Percentiles rank a stretch among this genome's conserved stretches.
Conservation (phyloP, 2,329 filamentous ascomycete species). For the Aspergillus brasiliensis region DNA sequence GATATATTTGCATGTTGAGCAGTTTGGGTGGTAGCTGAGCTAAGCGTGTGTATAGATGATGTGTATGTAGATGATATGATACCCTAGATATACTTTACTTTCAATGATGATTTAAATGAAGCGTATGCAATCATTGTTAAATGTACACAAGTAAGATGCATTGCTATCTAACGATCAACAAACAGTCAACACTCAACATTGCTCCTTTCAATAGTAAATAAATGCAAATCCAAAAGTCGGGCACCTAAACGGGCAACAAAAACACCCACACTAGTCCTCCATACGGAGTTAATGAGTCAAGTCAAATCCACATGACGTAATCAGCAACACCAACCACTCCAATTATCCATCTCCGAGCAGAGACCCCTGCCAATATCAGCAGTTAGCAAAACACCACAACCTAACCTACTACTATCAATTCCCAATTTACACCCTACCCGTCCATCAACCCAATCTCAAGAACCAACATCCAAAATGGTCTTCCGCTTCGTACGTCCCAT, state of each 20-base stretch:
- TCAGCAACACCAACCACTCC: constrained; percentile 9
- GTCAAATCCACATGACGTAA: constrained; percentile 14
- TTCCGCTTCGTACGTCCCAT: constrained; percentile 25
- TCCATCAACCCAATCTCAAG: not conserved
- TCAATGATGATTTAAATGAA: not conserved
- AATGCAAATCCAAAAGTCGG: not conserved
- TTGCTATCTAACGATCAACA: not conserved
- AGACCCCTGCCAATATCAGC: constrained; percentile 2
- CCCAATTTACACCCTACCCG: not conserved
- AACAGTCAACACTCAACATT: not conserved
- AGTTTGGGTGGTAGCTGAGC: constrained; percentile 52
- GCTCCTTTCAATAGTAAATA: too few relatives aligned
- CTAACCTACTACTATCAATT: not conserved
- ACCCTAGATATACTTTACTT: not conserved
- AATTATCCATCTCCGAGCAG: not conserved
- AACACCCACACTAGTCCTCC: too few relatives aligned
- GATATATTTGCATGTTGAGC: constrained; percentile 62
- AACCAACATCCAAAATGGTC: constrained; percentile 21
- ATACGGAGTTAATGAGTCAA: not conserved
- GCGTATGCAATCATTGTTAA: not conserved
- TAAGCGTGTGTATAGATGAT: not conserved
- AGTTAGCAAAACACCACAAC: not conserved
- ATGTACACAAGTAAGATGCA: not conserved
- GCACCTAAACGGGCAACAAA: not conserved
- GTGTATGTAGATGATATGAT: not conserved